Evolutionary conservation across 1,139 yeast genomes (phyloP), one percentile per base, ranked within the genome.

Genomic region (Hanseniaspora sp.): DNA sequence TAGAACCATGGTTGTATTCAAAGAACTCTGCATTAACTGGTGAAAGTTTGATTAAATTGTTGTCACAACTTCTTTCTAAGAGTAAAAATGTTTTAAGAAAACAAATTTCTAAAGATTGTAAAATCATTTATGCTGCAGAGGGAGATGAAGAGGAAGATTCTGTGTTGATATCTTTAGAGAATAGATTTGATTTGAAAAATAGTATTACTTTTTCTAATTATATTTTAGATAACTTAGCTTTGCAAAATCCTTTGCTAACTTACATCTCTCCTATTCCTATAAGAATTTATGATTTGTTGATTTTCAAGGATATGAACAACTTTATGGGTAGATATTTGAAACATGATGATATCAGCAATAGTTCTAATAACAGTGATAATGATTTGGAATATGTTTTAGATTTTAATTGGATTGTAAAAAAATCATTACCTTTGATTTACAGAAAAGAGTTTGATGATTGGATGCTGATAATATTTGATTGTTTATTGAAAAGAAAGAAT

Each of bases 261-360:
- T 45, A 31, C 15, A 44, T 51, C 2, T 18, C 46, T 8, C 45
- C 48, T 13, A 42, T 37, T 15, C 48, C 45, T 39, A 5, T 51
- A 7, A 51, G 38, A 51, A 51, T 51, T 13, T 51, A 98, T 98
- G 96, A 92, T 66, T 65, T 85, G 17, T 71, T 94, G 58, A 71
- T 92, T 4, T 94, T 98, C 97, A 86, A 90, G 95, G 96, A 94
- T 66, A 82, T 83, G 61, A 80, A 77, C 62, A 94, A 94, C 63
- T 88, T 74, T 67, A 86, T 95, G 45, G 99, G 98, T 5, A 74
- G 88, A 56, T 39, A 51, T 33, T 30, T 51, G 8, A 31, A 51
- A 11, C 40, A 40, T n/a, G 86, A 81, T 23, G 23, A 23, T 23
- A 23, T 23, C 23, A 23, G 4, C 23, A 23, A 23, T 23, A 23